Conservation (phyloP, 2,329 filamentous ascomycete genomes). For the Arthrinium phaeospermum region DNA sequence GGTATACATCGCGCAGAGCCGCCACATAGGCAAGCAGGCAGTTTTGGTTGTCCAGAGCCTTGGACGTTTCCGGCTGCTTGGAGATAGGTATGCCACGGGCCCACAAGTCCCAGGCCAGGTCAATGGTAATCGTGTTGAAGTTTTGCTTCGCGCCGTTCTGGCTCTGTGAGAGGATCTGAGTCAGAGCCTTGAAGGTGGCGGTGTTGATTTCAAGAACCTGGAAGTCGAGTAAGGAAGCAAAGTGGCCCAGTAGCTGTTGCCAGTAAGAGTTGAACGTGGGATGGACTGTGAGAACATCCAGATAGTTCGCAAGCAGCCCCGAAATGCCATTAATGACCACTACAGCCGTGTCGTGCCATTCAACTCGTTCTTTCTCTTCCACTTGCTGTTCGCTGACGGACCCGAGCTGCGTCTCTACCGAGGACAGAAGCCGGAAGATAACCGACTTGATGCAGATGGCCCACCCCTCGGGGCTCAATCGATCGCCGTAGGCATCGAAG, state of each 20-base stretch:
- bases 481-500: conserved; percentile 88
- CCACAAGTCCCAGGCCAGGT: conserved; percentile 74
- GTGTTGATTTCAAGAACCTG: conserved; percentile 73
- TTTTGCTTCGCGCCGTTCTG: conserved; percentile 48
- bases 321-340: conserved; percentile 77
- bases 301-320: conserved; percentile 75
- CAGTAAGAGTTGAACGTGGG: conserved; percentile 74
- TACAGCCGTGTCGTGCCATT: conserved; percentile 78
- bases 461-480: conserved; percentile 80
- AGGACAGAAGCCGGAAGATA: conserved; percentile 77
- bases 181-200: conserved; percentile 71
- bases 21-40: conserved; percentile 86
- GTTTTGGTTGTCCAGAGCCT: conserved; percentile 72
- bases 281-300: conserved; percentile 72
- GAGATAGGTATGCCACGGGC: conserved; percentile 65
- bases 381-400: conserved; percentile 42
- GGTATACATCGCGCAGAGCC: conserved; percentile 78
- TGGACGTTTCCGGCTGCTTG: conserved; percentile 47
- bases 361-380: conserved; percentile 51
- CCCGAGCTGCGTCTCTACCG: conserved; percentile 65
- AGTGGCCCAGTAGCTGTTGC: conserved; percentile 73
- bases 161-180: conserved; percentile 63
- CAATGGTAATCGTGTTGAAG: conserved; percentile 59
- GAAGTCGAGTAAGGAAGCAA: conserved; percentile 68
- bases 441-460: conserved; percentile 81